phyloP scores from a whole-genome alignment of 1,284 basidiomycete species.

The Porodaedalea pini region DNA sequence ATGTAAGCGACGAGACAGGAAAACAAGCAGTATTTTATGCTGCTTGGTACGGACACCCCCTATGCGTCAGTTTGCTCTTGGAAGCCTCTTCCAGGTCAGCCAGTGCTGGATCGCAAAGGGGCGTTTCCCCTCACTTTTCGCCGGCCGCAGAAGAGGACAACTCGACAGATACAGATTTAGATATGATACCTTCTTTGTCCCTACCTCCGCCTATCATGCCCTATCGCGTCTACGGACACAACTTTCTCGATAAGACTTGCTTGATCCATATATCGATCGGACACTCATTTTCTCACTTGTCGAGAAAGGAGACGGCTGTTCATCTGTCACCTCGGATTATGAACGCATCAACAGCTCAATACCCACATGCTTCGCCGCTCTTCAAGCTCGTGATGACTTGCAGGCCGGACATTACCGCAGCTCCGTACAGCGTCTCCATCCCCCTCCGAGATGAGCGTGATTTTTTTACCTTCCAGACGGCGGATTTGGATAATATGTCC shows the following conservation, averaged over 20 bases:
- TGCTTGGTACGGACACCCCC: slow-evolving; percentile 94
- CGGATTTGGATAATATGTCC: slow-evolving; percentile 68
- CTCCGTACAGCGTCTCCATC: slow-evolving; percentile 85
- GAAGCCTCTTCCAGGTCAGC: slow-evolving; percentile 37
- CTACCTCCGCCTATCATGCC: slow-evolving; percentile 99
- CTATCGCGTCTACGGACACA: slow-evolving; percentile 87
- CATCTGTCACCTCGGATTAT: slow-evolving; percentile 67
- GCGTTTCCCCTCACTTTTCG: slow-evolving; percentile 26
- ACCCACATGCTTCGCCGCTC: slow-evolving; percentile 71
- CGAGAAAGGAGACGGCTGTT: slow-evolving; percentile 43
- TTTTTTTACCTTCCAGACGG: slow-evolving; percentile 87
- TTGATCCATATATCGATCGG: slow-evolving; percentile 88
- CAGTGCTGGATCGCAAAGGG: slow-evolving; percentile 23
- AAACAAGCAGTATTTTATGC: slow-evolving; percentile 92
- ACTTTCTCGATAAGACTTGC: slow-evolving; percentile 85
- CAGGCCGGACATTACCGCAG: slow-evolving; percentile 73
- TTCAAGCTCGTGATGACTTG: slow-evolving; percentile 94
- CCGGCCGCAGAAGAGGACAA: slow-evolving; percentile 34
- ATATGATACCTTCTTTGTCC: slow-evolving; percentile 90
- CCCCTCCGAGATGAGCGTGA: slow-evolving; percentile 81
- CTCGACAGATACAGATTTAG: slow-evolving; percentile 68
- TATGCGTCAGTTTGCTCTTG: slow-evolving; percentile 74
- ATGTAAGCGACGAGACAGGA: slow-evolving; percentile 80
- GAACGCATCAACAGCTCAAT: slow-evolving; percentile 56
- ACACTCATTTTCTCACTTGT: slow-evolving; percentile 43